These are phyloP conservation scores for Pythium insidiosum DNA, from an alignment of 352 stramenopile genomes.

Conservation along the genomic window DNA sequence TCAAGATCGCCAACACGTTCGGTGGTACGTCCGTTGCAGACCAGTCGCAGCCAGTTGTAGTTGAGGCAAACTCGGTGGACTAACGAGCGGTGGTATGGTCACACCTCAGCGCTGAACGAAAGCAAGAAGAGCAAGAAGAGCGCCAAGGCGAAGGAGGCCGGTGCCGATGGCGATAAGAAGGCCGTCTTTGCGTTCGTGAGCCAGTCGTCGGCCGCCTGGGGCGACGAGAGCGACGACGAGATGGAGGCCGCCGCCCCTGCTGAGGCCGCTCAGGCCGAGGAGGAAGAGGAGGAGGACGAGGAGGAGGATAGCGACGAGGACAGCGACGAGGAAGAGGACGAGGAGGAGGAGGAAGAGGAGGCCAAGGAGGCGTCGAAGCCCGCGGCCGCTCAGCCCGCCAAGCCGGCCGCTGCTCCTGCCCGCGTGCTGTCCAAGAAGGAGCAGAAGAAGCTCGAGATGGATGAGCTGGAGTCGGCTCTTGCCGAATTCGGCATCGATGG, in stretches of 20 bases:
- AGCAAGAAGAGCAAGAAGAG: constrained; percentile 73
- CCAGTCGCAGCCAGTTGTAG: too few relatives aligned
- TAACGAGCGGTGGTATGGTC: too few relatives aligned
- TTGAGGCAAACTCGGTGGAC: too few relatives aligned
- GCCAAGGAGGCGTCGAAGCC: constrained; percentile 12
- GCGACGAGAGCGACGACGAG: constrained; percentile 71
- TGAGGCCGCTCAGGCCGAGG: constrained; percentile 9
- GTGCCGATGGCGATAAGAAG: constrained; percentile 26
- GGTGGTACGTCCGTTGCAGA: constrained; percentile 7
- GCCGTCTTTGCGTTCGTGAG: constrained; percentile 67
- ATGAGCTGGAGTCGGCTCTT: constrained; percentile 63
- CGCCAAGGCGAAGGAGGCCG: constrained; percentile 23
- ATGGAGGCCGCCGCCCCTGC: constrained; percentile 28
- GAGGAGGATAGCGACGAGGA: constrained; percentile 36
- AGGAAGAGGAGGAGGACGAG: constrained; percentile 23
- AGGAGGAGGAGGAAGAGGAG: constrained; percentile 43
- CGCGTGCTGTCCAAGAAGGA: constrained; percentile 72
- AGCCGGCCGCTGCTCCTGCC: constrained; percentile 21
- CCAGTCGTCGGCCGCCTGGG: constrained; percentile 57
- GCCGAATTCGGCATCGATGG: constrained; percentile 55
- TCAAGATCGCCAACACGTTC: constrained; percentile 16
- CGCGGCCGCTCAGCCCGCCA: constrained; percentile 18
- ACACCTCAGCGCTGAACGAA: constrained; percentile 39
- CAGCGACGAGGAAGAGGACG: constrained; percentile 18
- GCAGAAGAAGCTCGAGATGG: constrained; percentile 69